phyloP scores from a whole-genome alignment of 192 early-diverging fungal species.

The Mortierella claussenii region DNA sequence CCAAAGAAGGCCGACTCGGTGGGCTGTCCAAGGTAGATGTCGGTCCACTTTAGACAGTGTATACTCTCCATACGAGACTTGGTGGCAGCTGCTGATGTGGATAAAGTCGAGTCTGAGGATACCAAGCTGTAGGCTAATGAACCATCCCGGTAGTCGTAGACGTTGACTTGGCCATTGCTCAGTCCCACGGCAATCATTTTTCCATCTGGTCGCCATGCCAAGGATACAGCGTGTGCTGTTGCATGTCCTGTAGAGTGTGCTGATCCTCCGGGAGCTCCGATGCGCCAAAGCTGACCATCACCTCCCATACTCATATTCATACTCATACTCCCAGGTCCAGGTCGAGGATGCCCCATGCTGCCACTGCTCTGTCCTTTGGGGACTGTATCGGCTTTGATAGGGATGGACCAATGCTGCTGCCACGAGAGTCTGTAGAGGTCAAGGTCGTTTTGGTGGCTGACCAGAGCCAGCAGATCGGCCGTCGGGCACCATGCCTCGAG shows the following conservation, averaged over 20 bases:
- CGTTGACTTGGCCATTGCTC: conserved; percentile 21
- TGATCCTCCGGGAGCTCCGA: not conserved
- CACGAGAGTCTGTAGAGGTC: conserved; percentile 40
- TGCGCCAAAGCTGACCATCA: not conserved
- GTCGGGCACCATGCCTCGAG: conserved; percentile 35
- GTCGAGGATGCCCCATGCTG: not conserved
- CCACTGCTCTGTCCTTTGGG: no score
- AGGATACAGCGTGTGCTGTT: conserved; percentile 17
- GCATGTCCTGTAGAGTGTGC: not conserved
- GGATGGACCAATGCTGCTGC: conserved; percentile 31
- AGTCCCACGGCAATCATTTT: conserved; percentile 38
- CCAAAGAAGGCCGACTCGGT: conserved; percentile 5
- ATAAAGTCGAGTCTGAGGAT: not conserved
- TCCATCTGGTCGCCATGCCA: conserved; percentile 47
- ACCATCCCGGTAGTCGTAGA: conserved; percentile 41
- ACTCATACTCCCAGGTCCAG: not conserved
- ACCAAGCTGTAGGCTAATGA: conserved; percentile 6
- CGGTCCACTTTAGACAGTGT: conserved; percentile 31
- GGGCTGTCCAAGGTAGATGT: conserved; percentile 18
- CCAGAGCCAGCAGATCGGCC: conserved; percentile 35
- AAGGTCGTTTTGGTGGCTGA: conserved; percentile 30
- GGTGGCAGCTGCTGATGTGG: not conserved
- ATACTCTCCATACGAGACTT: not conserved
- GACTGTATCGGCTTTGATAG: not conserved
- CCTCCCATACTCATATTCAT: not conserved